Evolutionary conservation across 2,329 filamentous ascomycete species (phyloP).

Genomic region (Paecilomyces sp.): DNA sequence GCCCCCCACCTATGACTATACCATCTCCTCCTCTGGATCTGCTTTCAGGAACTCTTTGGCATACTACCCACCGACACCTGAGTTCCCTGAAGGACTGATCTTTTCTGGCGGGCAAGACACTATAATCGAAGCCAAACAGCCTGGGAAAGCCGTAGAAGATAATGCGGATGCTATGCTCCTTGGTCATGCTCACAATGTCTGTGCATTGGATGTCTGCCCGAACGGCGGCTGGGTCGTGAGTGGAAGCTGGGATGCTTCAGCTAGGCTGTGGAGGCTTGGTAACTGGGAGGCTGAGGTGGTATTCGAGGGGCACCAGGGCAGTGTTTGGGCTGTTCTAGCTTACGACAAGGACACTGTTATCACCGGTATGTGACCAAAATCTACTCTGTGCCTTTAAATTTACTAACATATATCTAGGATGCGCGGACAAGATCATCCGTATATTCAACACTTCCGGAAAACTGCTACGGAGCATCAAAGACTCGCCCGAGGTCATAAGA

Average conservation of each 20-base stretch:
- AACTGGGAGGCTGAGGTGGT: slow-evolving; percentile 73
- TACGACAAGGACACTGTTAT: slow-evolving; percentile 74
- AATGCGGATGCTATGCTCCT: slow-evolving; percentile 80
- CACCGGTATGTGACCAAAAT: slow-evolving; percentile 47
- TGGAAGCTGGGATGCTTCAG: slow-evolving; percentile 87
- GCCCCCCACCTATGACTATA: slow-evolving; percentile 67
- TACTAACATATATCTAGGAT: slow-evolving; percentile 45
- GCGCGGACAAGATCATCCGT: slow-evolving; percentile 82
- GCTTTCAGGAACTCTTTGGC: slow-evolving; percentile 83
- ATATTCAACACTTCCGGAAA: slow-evolving; percentile 64
- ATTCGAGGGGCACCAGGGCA: slow-evolving; percentile 68
- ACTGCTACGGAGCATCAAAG: slow-evolving; percentile 57
- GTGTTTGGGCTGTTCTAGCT: slow-evolving; percentile 87
- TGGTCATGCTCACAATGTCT: slow-evolving; percentile 83
- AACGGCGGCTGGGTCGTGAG: slow-evolving; percentile 72
- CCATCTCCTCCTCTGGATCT: slow-evolving; percentile 70
- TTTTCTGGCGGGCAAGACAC: slow-evolving; percentile 86
- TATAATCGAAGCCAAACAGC: slow-evolving; percentile 81
- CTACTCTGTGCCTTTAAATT: not conserved
- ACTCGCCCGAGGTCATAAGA: slow-evolving; percentile 75
- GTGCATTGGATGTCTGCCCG: slow-evolving; percentile 71
- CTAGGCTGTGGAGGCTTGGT: slow-evolving; percentile 75
- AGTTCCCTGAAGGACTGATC: slow-evolving; percentile 71
- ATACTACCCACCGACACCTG: slow-evolving; percentile 61
- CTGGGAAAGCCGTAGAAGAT: slow-evolving; percentile 58